Conservation (phyloP, 768 basidiomycete genomes). For the Lyophyllum decastes region DNA sequence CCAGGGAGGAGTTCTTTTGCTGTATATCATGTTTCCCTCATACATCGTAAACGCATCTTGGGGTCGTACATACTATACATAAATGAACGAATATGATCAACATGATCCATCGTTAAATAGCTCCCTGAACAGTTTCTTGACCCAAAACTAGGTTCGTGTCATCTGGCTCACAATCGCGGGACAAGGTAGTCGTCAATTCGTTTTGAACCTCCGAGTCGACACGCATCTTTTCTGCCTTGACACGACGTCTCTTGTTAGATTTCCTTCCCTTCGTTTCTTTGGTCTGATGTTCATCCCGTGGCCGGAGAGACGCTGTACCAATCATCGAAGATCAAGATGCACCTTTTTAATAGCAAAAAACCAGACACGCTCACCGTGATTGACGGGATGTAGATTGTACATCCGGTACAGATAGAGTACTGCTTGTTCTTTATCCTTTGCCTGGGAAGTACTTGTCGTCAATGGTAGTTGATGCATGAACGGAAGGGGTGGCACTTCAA, state of each 20-base stretch:
- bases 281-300: conserved; percentile 39
- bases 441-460: conserved; percentile 30
- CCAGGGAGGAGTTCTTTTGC: background rate
- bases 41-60: background rate
- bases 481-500: conserved; percentile 46
- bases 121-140: background rate
- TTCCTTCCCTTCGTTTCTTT: conserved; percentile 48
- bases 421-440: conserved; percentile 93
- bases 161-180: background rate
- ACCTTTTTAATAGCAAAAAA: background rate
- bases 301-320: conserved; percentile 42
- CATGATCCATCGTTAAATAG: too few relatives aligned
- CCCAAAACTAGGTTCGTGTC: background rate
- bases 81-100: too few relatives aligned
- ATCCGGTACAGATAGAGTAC: conserved; percentile 83
- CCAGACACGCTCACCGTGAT: conserved; percentile 42
- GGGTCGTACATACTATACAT: too few relatives aligned
- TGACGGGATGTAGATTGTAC: conserved; percentile 70
- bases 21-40: conserved; percentile 2
- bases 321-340: background rate
- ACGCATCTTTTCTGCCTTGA: conserved; percentile 10
- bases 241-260: conserved; percentile 35
- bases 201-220: background rate
- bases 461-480: background rate
- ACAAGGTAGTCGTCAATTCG: background rate